Conservation (phyloP, 352 stramenopile species). For the Pythium dissimile region DNA sequence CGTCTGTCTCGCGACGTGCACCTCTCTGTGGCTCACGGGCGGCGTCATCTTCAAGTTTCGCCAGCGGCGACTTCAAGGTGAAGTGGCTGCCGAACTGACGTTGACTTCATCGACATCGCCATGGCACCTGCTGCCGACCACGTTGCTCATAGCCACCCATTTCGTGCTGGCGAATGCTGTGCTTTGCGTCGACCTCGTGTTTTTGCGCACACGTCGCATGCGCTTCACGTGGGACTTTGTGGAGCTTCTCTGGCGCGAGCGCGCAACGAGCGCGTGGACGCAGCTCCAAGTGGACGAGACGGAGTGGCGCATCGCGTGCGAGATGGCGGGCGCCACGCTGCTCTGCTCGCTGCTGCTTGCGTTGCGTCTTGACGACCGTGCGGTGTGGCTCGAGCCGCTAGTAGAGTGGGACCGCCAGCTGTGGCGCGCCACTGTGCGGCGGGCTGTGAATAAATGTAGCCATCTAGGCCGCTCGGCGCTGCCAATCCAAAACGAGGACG, state of each 20-base stretch:
- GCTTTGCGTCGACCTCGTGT: slow-evolving; percentile 37
- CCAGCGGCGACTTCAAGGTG: not conserved
- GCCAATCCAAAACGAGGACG: not conserved
- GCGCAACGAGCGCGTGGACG: slow-evolving; percentile 20
- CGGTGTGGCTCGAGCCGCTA: slow-evolving; percentile 43
- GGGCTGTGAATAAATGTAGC: slow-evolving; percentile 6
- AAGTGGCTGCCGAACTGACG: not conserved
- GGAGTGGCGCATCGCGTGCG: slow-evolving; percentile 38
- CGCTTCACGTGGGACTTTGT: slow-evolving; percentile 48
- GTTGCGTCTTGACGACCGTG: slow-evolving; percentile 16
- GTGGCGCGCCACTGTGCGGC: not conserved
- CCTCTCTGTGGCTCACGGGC: slow-evolving; percentile 30
- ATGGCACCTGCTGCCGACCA: slow-evolving; percentile 20
- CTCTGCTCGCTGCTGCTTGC: slow-evolving; percentile 34
- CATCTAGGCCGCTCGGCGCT: not conserved
- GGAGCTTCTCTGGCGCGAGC: slow-evolving; percentile 39
- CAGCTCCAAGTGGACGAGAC: slow-evolving; percentile 42
- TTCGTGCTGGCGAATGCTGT: slow-evolving; percentile 14
- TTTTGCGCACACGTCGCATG: slow-evolving; percentile 55
- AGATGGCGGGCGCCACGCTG: slow-evolving; percentile 30
- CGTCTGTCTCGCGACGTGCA: slow-evolving; percentile 28
- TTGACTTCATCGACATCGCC: slow-evolving; percentile 10
- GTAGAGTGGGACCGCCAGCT: slow-evolving; percentile 46
- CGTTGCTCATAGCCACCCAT: slow-evolving; percentile 11
- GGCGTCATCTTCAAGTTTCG: slow-evolving; percentile 12